Base-by-base conservation (phyloP, 352 stramenopile species). In the Aphanomyces stellatus region DNA sequence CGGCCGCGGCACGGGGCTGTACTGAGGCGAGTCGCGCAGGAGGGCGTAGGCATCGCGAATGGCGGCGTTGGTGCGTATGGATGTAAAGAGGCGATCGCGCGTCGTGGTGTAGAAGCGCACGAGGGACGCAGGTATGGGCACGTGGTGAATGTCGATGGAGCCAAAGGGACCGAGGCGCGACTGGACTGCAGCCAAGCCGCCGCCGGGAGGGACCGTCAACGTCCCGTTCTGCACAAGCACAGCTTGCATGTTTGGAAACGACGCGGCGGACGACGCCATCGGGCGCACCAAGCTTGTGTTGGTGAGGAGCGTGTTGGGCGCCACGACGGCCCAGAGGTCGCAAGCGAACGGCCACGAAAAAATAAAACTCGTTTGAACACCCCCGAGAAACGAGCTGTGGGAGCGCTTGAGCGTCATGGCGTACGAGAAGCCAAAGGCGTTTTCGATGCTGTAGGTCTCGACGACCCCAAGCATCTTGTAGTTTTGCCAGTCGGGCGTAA, bases 401-500 rank as follows among this genome's bases (percentile, higher is more conserved):
- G 41, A 19, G 7, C 25, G 28, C 19, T n/a, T 30, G 15, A 64
- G 25, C 8, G 41, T 30, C 22, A 64, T 51, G 11, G 56, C 4
- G 51, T 35, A 53, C 8, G 6, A 19, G n/a, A 64, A 53, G 1
- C 30, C 56, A 15, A 64, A 30, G 19, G 56, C 56, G 19, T 64
- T 64, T 30, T 64, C 22, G 3, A 64, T 30, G 27, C 27, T 15
- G 24, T 51, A 19, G 8, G 10, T 51, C 5, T 64, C 56, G 24
- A n/a, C 17, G 41, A 64, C 27, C 11, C 30, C 56, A 53, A 53
- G 53, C 24, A 30, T 51, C 30, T 64, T 53, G 56, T 64, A 64
- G 56, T 64, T 64, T 64, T 64, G 56, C 56, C 56, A 64, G 17
- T 64, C 25, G 11, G 41, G n/a, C n/a, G n/a, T 24, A 11, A 11